phyloP scores from a whole-genome alignment of 257 asterid species.

The Solanum acaule region DNA sequence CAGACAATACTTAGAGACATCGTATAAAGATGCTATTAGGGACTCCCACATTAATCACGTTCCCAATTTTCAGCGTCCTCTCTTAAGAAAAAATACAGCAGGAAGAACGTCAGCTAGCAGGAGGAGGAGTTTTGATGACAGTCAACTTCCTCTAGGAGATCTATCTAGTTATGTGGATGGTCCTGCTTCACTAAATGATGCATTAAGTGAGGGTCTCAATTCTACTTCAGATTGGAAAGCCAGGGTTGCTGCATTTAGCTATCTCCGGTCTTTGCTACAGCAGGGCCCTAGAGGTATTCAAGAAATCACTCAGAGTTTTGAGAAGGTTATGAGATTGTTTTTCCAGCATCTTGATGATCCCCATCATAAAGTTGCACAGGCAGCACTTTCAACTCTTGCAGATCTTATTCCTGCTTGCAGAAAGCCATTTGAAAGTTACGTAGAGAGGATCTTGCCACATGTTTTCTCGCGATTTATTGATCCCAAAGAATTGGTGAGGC shows the following conservation, averaged over 20 bases:
- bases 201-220: conserved; percentile 83
- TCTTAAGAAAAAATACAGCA: conserved; percentile 65
- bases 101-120: conserved; percentile 82
- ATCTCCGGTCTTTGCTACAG: conserved; percentile 62
- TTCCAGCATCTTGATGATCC: conserved; percentile 99
- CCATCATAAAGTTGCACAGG: conserved; percentile 99
- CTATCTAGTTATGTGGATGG: conserved; percentile 67
- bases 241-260: conserved; percentile 90
- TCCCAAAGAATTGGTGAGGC: conserved; percentile 95
- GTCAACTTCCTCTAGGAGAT: conserved; percentile 70
- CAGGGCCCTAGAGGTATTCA: conserved; percentile 92
- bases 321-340: conserved; percentile 96
- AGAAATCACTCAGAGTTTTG: conserved; percentile 89
- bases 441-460: conserved; percentile 97
- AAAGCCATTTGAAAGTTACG: conserved; percentile 91
- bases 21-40: conserved; percentile 59
- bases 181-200: conserved; percentile 89
- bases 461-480: conserved; percentile 96
- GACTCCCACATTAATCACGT: conserved; percentile 54
- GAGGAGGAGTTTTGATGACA: conserved; percentile 96
- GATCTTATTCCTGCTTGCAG: conserved; percentile 92
- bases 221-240: conserved; percentile 97
- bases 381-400: conserved; percentile 95
- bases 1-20: conserved; percentile 56
- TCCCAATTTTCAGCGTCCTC: conserved; percentile 97